Evolutionary conservation across 2,329 filamentous ascomycete species (phyloP).

Genomic region (Fusarium succisae): DNA sequence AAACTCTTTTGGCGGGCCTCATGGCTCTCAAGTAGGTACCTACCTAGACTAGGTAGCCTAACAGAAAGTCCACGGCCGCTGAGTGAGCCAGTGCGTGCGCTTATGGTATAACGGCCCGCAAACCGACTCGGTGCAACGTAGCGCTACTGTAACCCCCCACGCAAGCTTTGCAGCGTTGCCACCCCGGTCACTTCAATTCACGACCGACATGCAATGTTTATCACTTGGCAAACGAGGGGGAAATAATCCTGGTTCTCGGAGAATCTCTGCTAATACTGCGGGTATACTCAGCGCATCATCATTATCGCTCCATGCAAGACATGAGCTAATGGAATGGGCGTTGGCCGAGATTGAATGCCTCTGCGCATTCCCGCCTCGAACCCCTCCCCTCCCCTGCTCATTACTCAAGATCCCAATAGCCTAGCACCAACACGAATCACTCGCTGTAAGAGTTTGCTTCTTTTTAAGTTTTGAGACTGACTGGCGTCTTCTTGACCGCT

Average conservation of each 20-base stretch:
- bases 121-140: slow-evolving; percentile 19
- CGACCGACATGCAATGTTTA: background rate
- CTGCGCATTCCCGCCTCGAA: slow-evolving; percentile 10
- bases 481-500: background rate
- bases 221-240: slow-evolving; percentile 16
- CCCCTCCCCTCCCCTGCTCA: background rate
- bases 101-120: slow-evolving; percentile 18
- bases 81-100: slow-evolving; percentile 2
- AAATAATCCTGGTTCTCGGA: background rate
- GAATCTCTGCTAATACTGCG: background rate
- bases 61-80: slow-evolving; percentile 12
- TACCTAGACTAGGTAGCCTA: background rate
- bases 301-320: background rate
- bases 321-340: slow-evolving; percentile 14
- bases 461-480: background rate
- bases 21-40: slow-evolving; percentile 19
- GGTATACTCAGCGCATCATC: background rate
- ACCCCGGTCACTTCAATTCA: background rate
- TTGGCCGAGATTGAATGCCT: slow-evolving; percentile 23
- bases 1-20: slow-evolving; percentile 20
- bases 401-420: slow-evolving; percentile 4
- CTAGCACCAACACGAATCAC: slow-evolving; percentile 4
- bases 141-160: slow-evolving; percentile 16
- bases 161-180: background rate
- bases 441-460: background rate